Evolutionary conservation across 768 basidiomycete genomes (phyloP), one percentile per base, ranked within the genome.

Genomic region (Leccinum fibrillosum): DNA sequence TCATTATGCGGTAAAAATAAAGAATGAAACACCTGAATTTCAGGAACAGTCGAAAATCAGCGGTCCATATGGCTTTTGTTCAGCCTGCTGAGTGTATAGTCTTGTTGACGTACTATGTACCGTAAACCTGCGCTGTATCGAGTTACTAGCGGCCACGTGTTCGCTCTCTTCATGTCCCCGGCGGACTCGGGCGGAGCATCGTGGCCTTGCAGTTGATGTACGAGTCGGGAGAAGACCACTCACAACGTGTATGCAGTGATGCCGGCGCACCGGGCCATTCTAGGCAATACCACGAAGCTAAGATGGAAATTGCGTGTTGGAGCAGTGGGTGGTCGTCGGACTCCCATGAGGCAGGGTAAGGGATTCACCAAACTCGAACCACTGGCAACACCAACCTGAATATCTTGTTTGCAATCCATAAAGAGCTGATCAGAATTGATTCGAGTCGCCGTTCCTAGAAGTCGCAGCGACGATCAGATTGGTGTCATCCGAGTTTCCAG

Each of bases 311-410:
- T 45, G 55, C 53, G 51, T 42, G 55, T 47, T 28, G 28, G 13
- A 50, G 26, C 26, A 28, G 54, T 55, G 26, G 45, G 45, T 53
- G 51, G 44, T 53, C 39, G 39, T 39, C 9, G 17, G 39, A 39
- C 39, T 39, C 9, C 39, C 67, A 61, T 32, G 66, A 64, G 66
- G 66, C 65, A 44, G 49, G 37, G 50, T 28, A 42, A 53, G 35
- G 48, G 42, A 49, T 49, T 62, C 55, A 47, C 49, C 23, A 56
- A 48, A 53, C 52, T 25, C 49, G 45, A 56, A 54, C 45, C 32
- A n/a, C 47, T 15, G 37, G n/a, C 48, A 35, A 50, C 57, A 30
- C 30, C 39, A 39, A n/a, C 17, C 39, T 39, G 39, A 49, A 19
- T 3, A 42, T 47, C 47, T 2, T 39, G 48, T 45, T 53, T 45